A percentile compares a stretch with the other conserved stretches of the same genome.
These are phyloP conservation scores for Ophioceras dolichostomum DNA, from an alignment of 2,329 filamentous ascomycete species.

Conservation along the genomic window DNA sequence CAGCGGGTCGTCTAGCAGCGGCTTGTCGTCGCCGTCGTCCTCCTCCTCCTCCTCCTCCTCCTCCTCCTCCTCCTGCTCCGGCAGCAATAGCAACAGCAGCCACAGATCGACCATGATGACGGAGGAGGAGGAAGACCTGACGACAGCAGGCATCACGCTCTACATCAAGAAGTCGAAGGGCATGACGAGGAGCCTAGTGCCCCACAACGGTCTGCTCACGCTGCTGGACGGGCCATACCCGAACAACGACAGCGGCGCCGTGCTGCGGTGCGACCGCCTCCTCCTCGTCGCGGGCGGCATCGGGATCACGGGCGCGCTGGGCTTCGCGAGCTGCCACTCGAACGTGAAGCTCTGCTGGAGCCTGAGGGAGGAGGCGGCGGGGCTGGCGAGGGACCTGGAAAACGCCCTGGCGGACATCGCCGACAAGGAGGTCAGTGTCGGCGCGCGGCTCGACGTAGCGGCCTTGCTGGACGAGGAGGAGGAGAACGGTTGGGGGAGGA, in stretches of 20 bases:
- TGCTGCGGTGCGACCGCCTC: conserved; percentile 20
- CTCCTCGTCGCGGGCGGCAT: conserved; percentile 33
- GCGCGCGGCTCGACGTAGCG: conserved; percentile 18
- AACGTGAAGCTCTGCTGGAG: conserved; percentile 26
- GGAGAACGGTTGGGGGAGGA: conserved; percentile 13
- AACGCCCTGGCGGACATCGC: conserved; percentile 10
- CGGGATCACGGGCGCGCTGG: conserved; percentile 31
- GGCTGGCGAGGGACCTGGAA: conserved; percentile 16
- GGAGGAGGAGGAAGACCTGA: too few relatives aligned
- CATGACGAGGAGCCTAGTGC: conserved; percentile 18
- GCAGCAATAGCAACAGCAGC: too few relatives aligned
- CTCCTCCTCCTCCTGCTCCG: too few relatives aligned
- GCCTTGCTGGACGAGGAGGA: conserved; percentile 17
- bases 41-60: too few relatives aligned
- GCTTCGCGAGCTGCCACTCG: conserved; percentile 16
- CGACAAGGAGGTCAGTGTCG: conserved; percentile 18
- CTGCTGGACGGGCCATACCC: conserved; percentile 27
- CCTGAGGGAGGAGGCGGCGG: conserved; percentile 17
- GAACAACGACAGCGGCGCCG: conserved; percentile 12
- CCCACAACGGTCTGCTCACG: conserved; percentile 15
- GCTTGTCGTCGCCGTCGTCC: too few relatives aligned
- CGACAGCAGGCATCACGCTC: conserved; percentile 19
- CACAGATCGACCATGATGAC: too few relatives aligned
- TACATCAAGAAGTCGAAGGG: conserved; percentile 22
- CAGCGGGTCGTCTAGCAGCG: too few relatives aligned